These are phyloP conservation scores for Moelleriella libera DNA, from an alignment of 2,329 filamentous ascomycete species.

Conservation along the genomic window DNA sequence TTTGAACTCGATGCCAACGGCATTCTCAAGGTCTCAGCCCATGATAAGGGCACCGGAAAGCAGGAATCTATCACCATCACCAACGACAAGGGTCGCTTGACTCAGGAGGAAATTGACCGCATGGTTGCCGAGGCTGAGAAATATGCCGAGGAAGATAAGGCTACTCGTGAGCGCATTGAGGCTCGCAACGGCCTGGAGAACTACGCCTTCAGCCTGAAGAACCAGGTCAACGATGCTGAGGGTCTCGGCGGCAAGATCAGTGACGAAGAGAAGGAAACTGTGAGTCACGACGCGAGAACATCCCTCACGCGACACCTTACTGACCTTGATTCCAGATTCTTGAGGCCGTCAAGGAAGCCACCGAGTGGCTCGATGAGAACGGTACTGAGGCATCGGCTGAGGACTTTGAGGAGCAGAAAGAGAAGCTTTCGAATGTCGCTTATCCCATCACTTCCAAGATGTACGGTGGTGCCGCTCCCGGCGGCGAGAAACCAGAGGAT, in stretches of 20 bases:
- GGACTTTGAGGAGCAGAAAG: constrained; percentile 99
- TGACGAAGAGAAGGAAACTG: constrained; percentile 94
- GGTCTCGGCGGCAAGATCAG: constrained; percentile 97
- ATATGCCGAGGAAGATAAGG: constrained; percentile 98
- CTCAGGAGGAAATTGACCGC: constrained; percentile 93
- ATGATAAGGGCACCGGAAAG: constrained; percentile 98
- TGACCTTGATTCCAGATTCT: constrained; percentile 48
- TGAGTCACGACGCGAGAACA: constrained; percentile 29
- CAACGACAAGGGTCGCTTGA: constrained; percentile 98
- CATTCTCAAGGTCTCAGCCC: constrained; percentile 90
- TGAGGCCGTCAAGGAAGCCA: constrained; percentile 92
- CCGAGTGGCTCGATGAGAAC: constrained; percentile 96
- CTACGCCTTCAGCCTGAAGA: constrained; percentile 98
- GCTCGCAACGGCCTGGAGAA: constrained; percentile 95
- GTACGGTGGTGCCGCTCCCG: constrained; percentile 52
- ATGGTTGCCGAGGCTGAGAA: constrained; percentile 98
- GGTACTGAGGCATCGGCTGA: constrained; percentile 70
- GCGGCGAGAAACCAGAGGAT: constrained; percentile 49
- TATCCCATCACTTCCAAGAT: constrained; percentile 99
- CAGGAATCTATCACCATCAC: constrained; percentile 95
- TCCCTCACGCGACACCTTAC: constrained; percentile 8
- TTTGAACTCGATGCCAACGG: constrained; percentile 98
- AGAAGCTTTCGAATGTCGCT: constrained; percentile 92
- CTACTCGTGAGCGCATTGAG: constrained; percentile 91
- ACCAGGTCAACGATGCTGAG: constrained; percentile 94